Percentiles rank a stretch among this genome's conserved stretches.
phyloP scores from a whole-genome alignment of 2,329 filamentous ascomycete genomes.

The Aaosphaeria pasadenensis region DNA sequence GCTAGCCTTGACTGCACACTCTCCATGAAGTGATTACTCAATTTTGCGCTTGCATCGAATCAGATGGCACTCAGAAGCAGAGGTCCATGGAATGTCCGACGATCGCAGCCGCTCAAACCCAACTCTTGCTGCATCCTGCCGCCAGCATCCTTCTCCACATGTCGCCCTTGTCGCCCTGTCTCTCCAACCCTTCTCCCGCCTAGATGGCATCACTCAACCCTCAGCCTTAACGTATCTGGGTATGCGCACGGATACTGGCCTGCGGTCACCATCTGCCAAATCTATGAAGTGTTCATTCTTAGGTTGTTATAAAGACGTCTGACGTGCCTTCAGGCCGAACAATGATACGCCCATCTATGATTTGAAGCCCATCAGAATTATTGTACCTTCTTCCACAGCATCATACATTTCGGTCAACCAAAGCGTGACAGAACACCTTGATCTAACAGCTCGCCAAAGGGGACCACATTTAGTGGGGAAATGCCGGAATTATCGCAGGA shows the following conservation, averaged over 20 bases:
- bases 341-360: conserved; percentile 6
- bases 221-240: conserved; percentile 7
- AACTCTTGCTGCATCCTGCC: no score
- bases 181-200: conserved; percentile 4
- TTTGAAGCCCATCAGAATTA: conserved; percentile 8
- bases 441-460: background rate
- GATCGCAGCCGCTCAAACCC: no score
- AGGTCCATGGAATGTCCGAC: background rate
- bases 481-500: conserved; percentile 16
- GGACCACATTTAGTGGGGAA: conserved; percentile 1
- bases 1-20: background rate
- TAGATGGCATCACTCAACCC: background rate
- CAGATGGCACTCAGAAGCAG: background rate
- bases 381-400: conserved; percentile 9
- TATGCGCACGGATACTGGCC: background rate
- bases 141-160: no score
- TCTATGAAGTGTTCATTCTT: no score
- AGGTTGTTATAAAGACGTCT: conserved; percentile 13
- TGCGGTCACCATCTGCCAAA: no score
- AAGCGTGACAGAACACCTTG: background rate
- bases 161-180: background rate
- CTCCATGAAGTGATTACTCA: conserved; percentile 11
- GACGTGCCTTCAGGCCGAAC: conserved; percentile 3
- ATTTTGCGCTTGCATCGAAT: conserved; percentile 2
- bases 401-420: background rate